A percentile compares a stretch with the other conserved stretches of the same genome.
phyloP scores from a whole-genome alignment of 257 asterid genomes.

The Forsythia suspensa region DNA sequence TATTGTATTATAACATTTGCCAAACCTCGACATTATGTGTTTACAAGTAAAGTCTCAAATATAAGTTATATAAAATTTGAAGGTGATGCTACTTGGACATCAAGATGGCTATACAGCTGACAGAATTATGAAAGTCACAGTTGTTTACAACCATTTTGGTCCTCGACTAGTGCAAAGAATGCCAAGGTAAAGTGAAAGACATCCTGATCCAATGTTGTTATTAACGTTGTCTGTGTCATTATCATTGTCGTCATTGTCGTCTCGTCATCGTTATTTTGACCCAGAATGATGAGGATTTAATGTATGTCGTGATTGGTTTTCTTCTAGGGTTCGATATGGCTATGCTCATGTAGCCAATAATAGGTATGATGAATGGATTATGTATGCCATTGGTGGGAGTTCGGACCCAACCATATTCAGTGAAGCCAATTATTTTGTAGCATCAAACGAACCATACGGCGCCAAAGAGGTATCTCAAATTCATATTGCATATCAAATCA shows the following conservation, averaged over 20 bases:
- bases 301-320: neutral
- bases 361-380: constrained; percentile 49
- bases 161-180: constrained; percentile 64
- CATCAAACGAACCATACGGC: constrained; percentile 25
- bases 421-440: constrained; percentile 49
- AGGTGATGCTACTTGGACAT: constrained; percentile 83
- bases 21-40: neutral
- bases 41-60: neutral
- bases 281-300: neutral
- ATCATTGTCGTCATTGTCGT: neutral
- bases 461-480: constrained; percentile 37
- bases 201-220: neutral
- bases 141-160: constrained; percentile 74
- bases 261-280: neutral
- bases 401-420: constrained; percentile 65
- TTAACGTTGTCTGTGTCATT: no score
- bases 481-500: neutral
- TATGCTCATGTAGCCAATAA: constrained; percentile 72
- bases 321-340: constrained; percentile 61
- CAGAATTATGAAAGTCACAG: constrained; percentile 59
- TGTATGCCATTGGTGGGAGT: constrained; percentile 70
- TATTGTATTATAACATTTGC: neutral
- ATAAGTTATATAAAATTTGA: neutral
- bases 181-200: constrained; percentile 49
- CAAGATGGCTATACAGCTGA: constrained; percentile 52